Percentiles rank a stretch among this genome's conserved stretches.
Conservation (phyloP, 2,329 filamentous ascomycete genomes). For the Phaeosphaeria sp. region DNA sequence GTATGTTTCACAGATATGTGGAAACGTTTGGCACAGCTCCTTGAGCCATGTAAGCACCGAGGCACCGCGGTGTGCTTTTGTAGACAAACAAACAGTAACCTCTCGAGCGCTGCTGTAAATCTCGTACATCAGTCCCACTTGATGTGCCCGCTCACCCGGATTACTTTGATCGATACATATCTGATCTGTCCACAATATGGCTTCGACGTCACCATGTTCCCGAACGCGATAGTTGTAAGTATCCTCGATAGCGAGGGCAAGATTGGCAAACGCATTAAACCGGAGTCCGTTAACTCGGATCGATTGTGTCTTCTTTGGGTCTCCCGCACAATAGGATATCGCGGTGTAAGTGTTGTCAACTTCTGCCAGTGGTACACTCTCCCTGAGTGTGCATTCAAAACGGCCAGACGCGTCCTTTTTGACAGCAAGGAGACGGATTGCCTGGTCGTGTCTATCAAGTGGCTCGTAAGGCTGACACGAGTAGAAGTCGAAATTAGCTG, state of each 20-base stretch:
- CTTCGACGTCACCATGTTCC: neutral
- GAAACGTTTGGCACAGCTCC: neutral
- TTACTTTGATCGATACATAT: conserved; percentile 23
- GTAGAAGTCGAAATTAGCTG: conserved; percentile 1
- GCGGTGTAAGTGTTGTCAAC: conserved; percentile 2
- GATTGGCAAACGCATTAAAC: conserved; percentile 11
- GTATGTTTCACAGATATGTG: too few species aligned
- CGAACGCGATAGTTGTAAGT: neutral
- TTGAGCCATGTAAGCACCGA: neutral
- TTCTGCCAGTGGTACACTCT: neutral
- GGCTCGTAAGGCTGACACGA: neutral
- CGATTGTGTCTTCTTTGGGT: conserved; percentile 2
- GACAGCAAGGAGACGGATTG: conserved; percentile 1
- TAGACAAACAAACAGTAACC: conserved; percentile 4
- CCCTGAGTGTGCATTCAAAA: neutral
- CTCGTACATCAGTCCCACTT: conserved; percentile 14
- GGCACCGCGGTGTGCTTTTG: neutral
- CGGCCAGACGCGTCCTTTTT: neutral
- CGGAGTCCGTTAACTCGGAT: neutral
- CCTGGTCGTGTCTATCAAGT: neutral
- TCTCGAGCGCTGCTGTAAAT: conserved; percentile 8
- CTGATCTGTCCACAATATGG: conserved; percentile 13
- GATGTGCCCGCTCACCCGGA: conserved; percentile 8
- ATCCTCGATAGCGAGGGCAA: conserved; percentile 1
- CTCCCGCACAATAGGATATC: conserved; percentile 7